Evolutionary conservation across 2,329 filamentous ascomycete genomes (phyloP).

Genomic region (Ceratocystis cubensis): DNA sequence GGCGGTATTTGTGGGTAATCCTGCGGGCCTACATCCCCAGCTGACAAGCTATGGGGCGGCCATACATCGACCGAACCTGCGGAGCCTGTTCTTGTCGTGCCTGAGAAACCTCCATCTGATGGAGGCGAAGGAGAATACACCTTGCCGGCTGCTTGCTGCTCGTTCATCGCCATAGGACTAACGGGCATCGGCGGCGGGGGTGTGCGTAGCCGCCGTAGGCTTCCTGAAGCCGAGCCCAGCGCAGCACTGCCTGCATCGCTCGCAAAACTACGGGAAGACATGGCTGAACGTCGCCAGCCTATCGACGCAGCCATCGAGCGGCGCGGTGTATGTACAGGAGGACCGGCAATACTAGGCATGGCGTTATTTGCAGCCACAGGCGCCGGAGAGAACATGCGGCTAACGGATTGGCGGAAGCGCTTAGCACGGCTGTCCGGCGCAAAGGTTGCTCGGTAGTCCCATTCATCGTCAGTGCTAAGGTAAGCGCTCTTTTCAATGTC

Average conservation of each 20-base stretch:
- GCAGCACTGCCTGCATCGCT: background rate
- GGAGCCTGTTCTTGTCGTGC: background rate
- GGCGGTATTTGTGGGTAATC: background rate
- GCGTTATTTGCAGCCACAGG: background rate
- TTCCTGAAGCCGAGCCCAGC: background rate
- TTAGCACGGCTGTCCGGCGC: slow-evolving; percentile 1
- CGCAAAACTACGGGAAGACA: background rate
- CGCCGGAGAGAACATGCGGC: slow-evolving; percentile 8
- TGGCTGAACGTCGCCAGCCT: slow-evolving; percentile 10
- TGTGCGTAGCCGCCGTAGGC: background rate
- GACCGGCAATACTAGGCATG: background rate
- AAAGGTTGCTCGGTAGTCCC: slow-evolving; percentile 19
- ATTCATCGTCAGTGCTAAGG: background rate
- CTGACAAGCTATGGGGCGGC: slow-evolving; percentile 10
- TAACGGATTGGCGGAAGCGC: slow-evolving; percentile 14
- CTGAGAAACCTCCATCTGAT: background rate
- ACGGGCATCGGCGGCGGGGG: background rate
- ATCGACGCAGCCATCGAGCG: slow-evolving; percentile 12
- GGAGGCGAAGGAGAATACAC: background rate
- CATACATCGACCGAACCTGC: slow-evolving; percentile 13
- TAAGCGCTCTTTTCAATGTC: slow-evolving; percentile 16
- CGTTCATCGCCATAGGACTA: background rate
- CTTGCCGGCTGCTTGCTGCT: background rate
- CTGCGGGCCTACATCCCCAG: background rate
- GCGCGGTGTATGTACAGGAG: background rate